Evolutionary conservation across 306 rosid species (phyloP).

Genomic region (Ziziphus jujuba): DNA sequence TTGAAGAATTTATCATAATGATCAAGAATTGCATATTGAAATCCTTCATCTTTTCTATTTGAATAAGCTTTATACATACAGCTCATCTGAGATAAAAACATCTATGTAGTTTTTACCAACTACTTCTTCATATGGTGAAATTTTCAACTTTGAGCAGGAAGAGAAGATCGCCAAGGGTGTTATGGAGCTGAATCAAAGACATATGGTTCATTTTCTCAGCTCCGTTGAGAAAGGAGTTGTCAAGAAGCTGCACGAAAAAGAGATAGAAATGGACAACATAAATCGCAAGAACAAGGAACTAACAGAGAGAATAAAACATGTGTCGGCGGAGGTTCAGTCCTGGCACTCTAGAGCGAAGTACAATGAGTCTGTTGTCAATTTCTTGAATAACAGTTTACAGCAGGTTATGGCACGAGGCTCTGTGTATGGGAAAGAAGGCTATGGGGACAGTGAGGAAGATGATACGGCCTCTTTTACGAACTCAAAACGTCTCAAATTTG

Average conservation of each 20-base stretch:
- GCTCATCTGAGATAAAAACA: not conserved
- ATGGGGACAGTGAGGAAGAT: constrained; percentile 35
- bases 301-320: constrained; percentile 31
- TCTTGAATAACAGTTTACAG: constrained; percentile 28
- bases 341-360: constrained; percentile 39
- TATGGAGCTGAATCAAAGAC: constrained; percentile 33
- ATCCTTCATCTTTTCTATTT: not conserved
- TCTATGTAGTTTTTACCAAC: not conserved
- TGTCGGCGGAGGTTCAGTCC: constrained; percentile 25
- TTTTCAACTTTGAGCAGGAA: constrained; percentile 22
- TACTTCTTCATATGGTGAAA: not conserved
- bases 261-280: constrained; percentile 29
- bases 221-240: constrained; percentile 28
- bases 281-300: constrained; percentile 33
- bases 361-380: constrained; percentile 27
- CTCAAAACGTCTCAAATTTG: not conserved
- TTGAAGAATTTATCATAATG: not conserved
- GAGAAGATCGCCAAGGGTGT: constrained; percentile 34
- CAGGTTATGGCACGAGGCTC: constrained; percentile 30
- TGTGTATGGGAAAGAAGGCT: constrained; percentile 27
- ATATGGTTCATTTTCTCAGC: constrained; percentile 28
- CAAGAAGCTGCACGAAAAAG: constrained; percentile 33
- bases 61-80: not conserved
- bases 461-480: constrained; percentile 31
- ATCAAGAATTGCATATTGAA: not conserved